Conservation (phyloP, 2,329 filamentous ascomycete species). For the Hymenoscyphus occultus region DNA sequence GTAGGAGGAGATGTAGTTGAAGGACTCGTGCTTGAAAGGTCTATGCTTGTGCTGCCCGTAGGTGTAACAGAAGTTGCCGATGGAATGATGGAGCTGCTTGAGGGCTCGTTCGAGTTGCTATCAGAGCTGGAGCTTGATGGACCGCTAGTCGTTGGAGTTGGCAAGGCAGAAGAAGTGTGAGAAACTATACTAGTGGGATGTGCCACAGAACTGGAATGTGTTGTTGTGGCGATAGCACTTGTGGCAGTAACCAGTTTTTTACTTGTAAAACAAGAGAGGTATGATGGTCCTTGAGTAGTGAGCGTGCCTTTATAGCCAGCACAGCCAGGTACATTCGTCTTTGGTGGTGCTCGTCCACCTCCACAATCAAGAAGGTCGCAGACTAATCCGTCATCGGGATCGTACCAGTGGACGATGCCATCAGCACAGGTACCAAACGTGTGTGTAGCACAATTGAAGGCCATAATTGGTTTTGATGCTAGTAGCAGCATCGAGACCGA, state of each 20-base stretch:
- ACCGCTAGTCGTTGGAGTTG: neutral
- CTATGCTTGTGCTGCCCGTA: neutral
- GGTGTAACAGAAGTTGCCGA: neutral
- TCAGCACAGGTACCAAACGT: neutral
- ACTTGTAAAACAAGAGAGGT: neutral
- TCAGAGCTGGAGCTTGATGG: neutral
- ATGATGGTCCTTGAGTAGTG: neutral
- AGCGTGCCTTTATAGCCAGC: neutral
- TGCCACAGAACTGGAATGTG: too few species aligned
- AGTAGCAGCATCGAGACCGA: neutral
- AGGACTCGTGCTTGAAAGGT: neutral
- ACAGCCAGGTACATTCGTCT: conserved; percentile 8
- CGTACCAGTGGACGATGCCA: conserved; percentile 12
- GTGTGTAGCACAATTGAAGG: neutral
- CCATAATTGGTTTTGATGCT: neutral
- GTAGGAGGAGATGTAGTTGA: neutral
- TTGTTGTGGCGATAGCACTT: neutral
- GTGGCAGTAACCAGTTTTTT: neutral
- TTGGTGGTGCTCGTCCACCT: conserved; percentile 22
- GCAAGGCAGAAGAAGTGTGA: neutral
- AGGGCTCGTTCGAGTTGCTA: neutral
- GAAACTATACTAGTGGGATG: too few species aligned
- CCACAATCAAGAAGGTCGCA: conserved; percentile 24
- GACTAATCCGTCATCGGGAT: conserved; percentile 22
- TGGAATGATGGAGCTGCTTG: neutral